A percentile compares a stretch with the other conserved stretches of the same genome.
Evolutionary conservation across 768 basidiomycete species (phyloP).

Genomic region (Hypholoma sublateritium): DNA sequence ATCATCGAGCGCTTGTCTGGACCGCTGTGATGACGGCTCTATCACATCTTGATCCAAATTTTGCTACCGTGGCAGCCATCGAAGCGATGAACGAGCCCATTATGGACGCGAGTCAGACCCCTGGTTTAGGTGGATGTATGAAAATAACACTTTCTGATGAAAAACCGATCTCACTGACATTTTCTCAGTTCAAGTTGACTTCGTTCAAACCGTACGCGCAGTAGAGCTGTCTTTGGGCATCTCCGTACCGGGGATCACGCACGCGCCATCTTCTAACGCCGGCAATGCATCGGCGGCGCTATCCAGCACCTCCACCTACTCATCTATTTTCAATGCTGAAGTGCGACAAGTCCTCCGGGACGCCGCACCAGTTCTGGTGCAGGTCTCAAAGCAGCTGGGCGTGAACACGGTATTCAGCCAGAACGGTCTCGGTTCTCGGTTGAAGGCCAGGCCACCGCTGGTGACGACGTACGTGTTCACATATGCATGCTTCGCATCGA

Average conservation of each 20-base stretch:
- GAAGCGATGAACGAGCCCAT: slow-evolving; percentile 81
- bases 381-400: slow-evolving; percentile 26
- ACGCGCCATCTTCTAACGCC: slow-evolving; percentile 6
- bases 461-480: slow-evolving; percentile 36
- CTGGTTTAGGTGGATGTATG: slow-evolving; percentile 70
- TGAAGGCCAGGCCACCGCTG: slow-evolving; percentile 17
- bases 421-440: slow-evolving; percentile 6
- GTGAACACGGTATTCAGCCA: slow-evolving; percentile 20
- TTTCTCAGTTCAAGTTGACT: slow-evolving; percentile 61
- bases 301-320: slow-evolving; percentile 12
- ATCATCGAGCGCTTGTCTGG: slow-evolving; percentile 79
- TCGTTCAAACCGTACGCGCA: slow-evolving; percentile 65
- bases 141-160: not conserved
- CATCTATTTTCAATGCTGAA: slow-evolving; percentile 25
- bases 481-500: slow-evolving; percentile 2
- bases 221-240: slow-evolving; percentile 65
- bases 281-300: slow-evolving; percentile 24
- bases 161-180: slow-evolving; percentile 2
- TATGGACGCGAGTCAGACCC: slow-evolving; percentile 67
- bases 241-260: slow-evolving; percentile 30
- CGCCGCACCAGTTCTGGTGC: slow-evolving; percentile 35
- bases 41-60: slow-evolving; percentile 67
- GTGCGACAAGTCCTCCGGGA: slow-evolving; percentile 30
- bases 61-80: slow-evolving; percentile 64
- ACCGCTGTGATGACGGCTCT: slow-evolving; percentile 76